Percentiles rank a stretch among this genome's conserved stretches.
Evolutionary conservation across 768 basidiomycete genomes (phyloP).

Genomic region (Boletus vinaceobasis): DNA sequence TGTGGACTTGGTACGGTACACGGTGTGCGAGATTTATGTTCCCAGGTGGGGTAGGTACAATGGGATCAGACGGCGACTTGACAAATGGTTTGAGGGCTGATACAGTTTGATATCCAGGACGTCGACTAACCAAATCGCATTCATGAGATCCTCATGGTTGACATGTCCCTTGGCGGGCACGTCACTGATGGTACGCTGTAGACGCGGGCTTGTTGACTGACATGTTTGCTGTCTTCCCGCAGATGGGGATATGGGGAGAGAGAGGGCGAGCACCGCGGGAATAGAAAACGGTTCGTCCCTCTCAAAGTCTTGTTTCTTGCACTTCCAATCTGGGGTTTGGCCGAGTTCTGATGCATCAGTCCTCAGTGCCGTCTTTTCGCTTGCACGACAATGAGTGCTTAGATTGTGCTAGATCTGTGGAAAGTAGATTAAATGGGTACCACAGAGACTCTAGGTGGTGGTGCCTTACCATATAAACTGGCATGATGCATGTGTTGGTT

Average conservation of each 20-base stretch:
- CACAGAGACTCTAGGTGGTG: too few relatives aligned
- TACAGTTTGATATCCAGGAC: constrained; percentile 12
- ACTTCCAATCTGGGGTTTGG: background rate
- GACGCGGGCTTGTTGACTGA: background rate
- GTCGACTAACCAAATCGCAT: constrained; percentile 29
- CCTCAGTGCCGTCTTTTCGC: too few relatives aligned
- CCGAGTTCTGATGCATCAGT: too few relatives aligned
- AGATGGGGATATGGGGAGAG: constrained; percentile 4
- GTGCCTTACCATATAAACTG: too few relatives aligned
- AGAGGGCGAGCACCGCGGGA: too few relatives aligned
- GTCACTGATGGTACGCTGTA: constrained; percentile 7
- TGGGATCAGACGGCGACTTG: constrained; percentile 12
- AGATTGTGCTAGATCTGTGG: too few relatives aligned
- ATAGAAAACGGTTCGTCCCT: constrained; percentile 30
- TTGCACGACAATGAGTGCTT: too few relatives aligned
- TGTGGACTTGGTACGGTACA: constrained; percentile 42
- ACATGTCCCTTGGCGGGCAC: constrained; percentile 9
- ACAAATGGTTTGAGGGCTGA: background rate
- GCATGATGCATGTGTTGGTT: too few relatives aligned
- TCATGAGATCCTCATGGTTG: constrained; percentile 26
- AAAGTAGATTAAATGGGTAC: too few relatives aligned
- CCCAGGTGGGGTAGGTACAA: constrained; percentile 54
- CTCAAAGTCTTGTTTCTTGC: background rate
- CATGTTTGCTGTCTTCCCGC: background rate
- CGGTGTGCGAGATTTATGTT: constrained; percentile 49